A percentile compares a stretch with the other conserved stretches of the same genome.
These are phyloP conservation scores for Colletotrichum cereale DNA, from an alignment of 2,329 filamentous ascomycete species.

Conservation along the genomic window DNA sequence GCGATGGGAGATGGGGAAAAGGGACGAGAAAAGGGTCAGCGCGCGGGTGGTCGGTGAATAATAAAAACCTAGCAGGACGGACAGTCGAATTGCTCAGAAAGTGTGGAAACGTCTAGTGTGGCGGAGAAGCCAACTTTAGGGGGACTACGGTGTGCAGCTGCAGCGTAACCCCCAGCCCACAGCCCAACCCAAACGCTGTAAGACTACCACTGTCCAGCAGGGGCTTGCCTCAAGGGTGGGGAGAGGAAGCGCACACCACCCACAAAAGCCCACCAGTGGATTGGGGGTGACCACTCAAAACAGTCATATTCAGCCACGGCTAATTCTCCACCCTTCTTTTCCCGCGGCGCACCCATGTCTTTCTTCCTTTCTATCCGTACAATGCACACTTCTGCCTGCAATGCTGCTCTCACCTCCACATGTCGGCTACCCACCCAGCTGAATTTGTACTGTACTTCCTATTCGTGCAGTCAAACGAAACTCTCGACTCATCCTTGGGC, in stretches of 20 bases:
- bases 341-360: slow-evolving; percentile 14
- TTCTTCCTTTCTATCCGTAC: not conserved
- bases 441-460: too few relatives aligned
- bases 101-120: slow-evolving; percentile 34
- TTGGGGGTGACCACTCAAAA: not conserved
- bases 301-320: slow-evolving; percentile 31
- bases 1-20: slow-evolving; percentile 26
- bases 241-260: not conserved
- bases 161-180: slow-evolving; percentile 4
- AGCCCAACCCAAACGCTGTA: slow-evolving; percentile 7
- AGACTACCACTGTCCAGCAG: not conserved
- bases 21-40: not conserved
- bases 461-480: not conserved
- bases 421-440: too few relatives aligned
- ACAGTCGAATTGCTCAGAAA: not conserved
- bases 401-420: not conserved
- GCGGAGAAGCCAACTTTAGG: slow-evolving; percentile 24
- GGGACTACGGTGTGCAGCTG: not conserved
- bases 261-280: slow-evolving; percentile 7
- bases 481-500: not conserved
- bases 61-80: slow-evolving; percentile 22
- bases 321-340: slow-evolving; percentile 18
- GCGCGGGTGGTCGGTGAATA: slow-evolving; percentile 23
- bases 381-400: slow-evolving; percentile 13
- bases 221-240: slow-evolving; percentile 5